Evolutionary conservation across 2,329 filamentous ascomycete genomes (phyloP), one percentile per base, ranked within the genome.

Genomic region (Sporothrix sp.): DNA sequence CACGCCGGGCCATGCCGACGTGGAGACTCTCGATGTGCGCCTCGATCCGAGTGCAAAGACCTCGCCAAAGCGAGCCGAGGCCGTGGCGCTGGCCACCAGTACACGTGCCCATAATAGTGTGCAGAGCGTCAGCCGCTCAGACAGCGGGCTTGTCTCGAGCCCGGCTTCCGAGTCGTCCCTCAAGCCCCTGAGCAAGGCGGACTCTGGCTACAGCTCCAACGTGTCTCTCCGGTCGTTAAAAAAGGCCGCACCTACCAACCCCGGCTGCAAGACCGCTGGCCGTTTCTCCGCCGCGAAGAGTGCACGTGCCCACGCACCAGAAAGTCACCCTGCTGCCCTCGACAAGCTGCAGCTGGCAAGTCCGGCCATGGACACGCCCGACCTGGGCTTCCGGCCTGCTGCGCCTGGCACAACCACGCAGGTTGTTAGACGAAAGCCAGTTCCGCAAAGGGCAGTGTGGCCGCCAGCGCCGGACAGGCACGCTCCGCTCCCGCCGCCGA

Each of bases 141-240:
- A 78, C 52, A 79, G 75, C 54, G 76, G 73, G 2, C 68, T 76
- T 39, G 63, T 69, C 25, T 70, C 72, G 2, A 74, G 68, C 48
- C 70, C 71, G 4, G 66, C 66, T 1, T 70, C 69, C 4, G 68
- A 71, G 45, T 62, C 57, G 13, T 67, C 69, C 1, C 65, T 65
- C 14, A 72, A 69, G 50, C 63, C 71, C 5, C 63, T 78, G n/a
- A 70, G 72, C 28, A 79, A 79, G 54, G 71, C 75, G 35, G 78
- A 82, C 58, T 81, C 77, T 23, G 78, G 78, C 14, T 82, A 82
- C 58, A 76, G 76, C 58, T 82, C 78, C 7, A 80, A 74, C 57
- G 66, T 76, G 4, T 82, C 79, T 11, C 61, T 80, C 16, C 70
- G 74, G 35, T 81, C 78, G 1, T 68, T 75, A n/a, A 66, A 62